These are phyloP conservation scores for Plasmodiophora brassicae DNA, from an alignment of 208 protist species.

Conservation along the genomic window DNA sequence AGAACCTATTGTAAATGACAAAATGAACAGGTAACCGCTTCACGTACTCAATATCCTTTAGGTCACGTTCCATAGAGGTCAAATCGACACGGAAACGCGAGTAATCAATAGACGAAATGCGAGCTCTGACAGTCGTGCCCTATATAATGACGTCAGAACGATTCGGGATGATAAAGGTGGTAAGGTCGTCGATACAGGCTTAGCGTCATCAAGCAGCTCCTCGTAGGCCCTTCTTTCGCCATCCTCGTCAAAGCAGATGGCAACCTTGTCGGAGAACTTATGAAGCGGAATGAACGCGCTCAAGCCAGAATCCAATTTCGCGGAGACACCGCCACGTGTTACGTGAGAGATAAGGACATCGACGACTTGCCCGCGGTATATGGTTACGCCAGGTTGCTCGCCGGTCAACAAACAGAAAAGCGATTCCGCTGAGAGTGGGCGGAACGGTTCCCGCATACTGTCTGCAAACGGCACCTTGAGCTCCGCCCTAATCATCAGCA, in stretches of 20 bases:
- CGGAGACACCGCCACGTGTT: not conserved
- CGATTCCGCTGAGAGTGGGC: not conserved
- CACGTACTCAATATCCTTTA: not conserved
- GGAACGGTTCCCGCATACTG: not conserved
- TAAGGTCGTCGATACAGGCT: no score
- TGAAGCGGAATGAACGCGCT: not conserved
- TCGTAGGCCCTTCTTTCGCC: no score
- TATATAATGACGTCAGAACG: not conserved
- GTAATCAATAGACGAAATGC: not conserved
- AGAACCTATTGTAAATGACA: not conserved
- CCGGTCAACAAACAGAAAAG: not conserved
- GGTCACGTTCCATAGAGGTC: not conserved
- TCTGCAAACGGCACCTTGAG: not conserved
- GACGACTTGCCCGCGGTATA: constrained; percentile 4
- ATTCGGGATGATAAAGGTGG: no score
- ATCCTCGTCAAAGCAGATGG: no score
- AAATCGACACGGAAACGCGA: not conserved
- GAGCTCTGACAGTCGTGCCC: not conserved
- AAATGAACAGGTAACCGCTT: not conserved
- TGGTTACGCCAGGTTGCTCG: not conserved
- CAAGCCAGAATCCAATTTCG: not conserved
- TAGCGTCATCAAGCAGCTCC: no score
- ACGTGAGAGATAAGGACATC: not conserved
- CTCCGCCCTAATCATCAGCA: not conserved
- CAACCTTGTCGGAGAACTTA: no score